These are phyloP conservation scores for Talaromyces sp. DNA, from an alignment of 2,329 filamentous ascomycete species.

Conservation along the genomic window DNA sequence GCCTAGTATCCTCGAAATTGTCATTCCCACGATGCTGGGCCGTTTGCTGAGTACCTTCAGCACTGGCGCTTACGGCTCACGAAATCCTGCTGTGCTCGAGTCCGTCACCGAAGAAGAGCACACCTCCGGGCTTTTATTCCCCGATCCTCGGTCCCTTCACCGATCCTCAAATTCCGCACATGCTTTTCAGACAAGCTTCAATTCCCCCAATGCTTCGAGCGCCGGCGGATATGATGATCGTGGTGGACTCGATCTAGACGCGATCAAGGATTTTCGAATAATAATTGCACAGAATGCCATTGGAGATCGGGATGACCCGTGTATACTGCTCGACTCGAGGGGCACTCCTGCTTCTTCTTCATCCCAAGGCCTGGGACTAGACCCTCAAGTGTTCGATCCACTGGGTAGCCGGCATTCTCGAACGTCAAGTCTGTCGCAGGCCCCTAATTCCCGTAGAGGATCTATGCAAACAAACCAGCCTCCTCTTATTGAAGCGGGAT, in stretches of 20 bases:
- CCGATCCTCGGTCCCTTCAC: conserved; percentile 42
- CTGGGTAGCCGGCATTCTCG: conserved; percentile 34
- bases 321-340: conserved; percentile 45
- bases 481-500: conserved; percentile 33
- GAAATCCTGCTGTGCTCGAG: conserved; percentile 40
- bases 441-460: conserved; percentile 28
- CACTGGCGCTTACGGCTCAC: conserved; percentile 37
- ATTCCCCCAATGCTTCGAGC: conserved; percentile 42
- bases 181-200: conserved; percentile 39
- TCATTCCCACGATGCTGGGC: conserved; percentile 38
- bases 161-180: conserved; percentile 41
- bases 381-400: conserved; percentile 32
- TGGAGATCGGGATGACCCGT: conserved; percentile 45
- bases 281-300: conserved; percentile 49
- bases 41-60: conserved; percentile 44
- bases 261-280: conserved; percentile 44
- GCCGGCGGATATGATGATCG: conserved; percentile 47
- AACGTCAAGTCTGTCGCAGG: conserved; percentile 38
- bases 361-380: conserved; percentile 32
- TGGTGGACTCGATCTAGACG: conserved; percentile 45
- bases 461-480: conserved; percentile 31
- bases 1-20: background rate
- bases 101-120: conserved; percentile 50
- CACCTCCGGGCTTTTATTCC: conserved; percentile 47
- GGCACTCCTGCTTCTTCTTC: conserved; percentile 28